phyloP scores from a whole-genome alignment of 352 stramenopile genomes.

The Pythium biforme region DNA sequence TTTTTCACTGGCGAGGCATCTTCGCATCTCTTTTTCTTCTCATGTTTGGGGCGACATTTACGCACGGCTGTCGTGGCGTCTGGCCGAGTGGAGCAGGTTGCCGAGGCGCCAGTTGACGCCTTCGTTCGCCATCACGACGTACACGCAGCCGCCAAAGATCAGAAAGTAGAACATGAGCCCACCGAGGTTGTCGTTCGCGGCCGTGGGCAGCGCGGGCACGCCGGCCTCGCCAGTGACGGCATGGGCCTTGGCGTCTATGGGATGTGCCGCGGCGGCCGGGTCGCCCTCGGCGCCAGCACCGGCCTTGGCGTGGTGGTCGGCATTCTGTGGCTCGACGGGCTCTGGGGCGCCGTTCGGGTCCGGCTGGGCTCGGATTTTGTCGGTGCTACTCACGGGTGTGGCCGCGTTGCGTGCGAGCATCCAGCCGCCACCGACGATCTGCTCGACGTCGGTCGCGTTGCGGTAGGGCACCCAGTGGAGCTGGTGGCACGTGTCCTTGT shows the following conservation, averaged over 20 bases:
- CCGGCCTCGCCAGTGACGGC: not conserved
- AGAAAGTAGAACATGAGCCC: constrained; percentile 23
- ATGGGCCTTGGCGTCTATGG: constrained; percentile 2
- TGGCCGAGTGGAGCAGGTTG: constrained; percentile 16
- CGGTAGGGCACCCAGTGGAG: constrained; percentile 42
- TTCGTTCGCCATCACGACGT: constrained; percentile 27
- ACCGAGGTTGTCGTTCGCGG: not conserved
- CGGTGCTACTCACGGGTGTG: too few relatives aligned
- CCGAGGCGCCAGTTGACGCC: constrained; percentile 10
- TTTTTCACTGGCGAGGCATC: not conserved
- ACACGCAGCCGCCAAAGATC: constrained; percentile 23
- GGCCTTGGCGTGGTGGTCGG: constrained; percentile 21
- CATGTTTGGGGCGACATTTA: not conserved
- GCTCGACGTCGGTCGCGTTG: constrained; percentile 29
- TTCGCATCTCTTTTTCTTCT: too few relatives aligned
- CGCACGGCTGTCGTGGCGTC: constrained; percentile 13
- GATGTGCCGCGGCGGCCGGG: not conserved
- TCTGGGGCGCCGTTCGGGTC: constrained; percentile 14
- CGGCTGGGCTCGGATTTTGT: not conserved
- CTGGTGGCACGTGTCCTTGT: constrained; percentile 35
- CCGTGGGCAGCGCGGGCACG: not conserved
- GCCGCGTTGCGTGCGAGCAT: constrained; percentile 7
- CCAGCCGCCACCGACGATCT: constrained; percentile 29
- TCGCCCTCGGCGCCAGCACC: constrained; percentile 18
- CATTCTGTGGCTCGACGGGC: constrained; percentile 10